phyloP scores from a whole-genome alignment of 805 yeast genomes.

The Debaryomyces castellii region DNA sequence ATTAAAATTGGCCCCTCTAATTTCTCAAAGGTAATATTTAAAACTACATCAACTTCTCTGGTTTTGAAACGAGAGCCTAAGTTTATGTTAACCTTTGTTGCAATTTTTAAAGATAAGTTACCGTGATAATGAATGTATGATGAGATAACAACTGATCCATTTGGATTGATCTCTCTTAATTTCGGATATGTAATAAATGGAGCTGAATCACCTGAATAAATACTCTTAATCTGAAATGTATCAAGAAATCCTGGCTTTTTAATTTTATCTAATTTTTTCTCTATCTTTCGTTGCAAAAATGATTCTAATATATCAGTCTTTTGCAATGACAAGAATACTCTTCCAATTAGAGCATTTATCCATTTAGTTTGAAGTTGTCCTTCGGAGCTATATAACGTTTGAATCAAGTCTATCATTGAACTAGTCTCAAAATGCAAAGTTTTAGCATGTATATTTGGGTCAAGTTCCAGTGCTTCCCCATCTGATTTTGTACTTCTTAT shows the following conservation, averaged over 20 bases:
- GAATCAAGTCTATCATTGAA: slow-evolving; percentile 73
- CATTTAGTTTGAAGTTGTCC: slow-evolving; percentile 83
- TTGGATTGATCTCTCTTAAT: slow-evolving; percentile 69
- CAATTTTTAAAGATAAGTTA: slow-evolving; percentile 67
- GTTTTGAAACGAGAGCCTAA: slow-evolving; percentile 74
- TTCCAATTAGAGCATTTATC: slow-evolving; percentile 85
- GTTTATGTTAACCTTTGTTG: slow-evolving; percentile 76
- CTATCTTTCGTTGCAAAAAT: slow-evolving; percentile 56
- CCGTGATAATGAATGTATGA: slow-evolving; percentile 72
- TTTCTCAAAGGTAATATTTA: slow-evolving; percentile 66
- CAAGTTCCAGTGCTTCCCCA: slow-evolving; percentile 13
- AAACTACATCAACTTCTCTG: slow-evolving; percentile 70
- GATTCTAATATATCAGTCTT: slow-evolving; percentile 65
- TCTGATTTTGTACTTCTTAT: slow-evolving; percentile 67
- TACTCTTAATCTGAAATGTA: slow-evolving; percentile 69
- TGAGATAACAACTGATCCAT: slow-evolving; percentile 68
- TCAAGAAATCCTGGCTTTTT: slow-evolving; percentile 87
- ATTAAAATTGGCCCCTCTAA: slow-evolving; percentile 74
- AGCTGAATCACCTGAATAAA: slow-evolving; percentile 75
- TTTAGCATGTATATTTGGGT: slow-evolving; percentile 64
- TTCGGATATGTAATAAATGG: slow-evolving; percentile 78
- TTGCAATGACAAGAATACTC: slow-evolving; percentile 76
- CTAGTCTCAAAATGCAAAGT: slow-evolving; percentile 70
- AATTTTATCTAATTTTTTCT: slow-evolving; percentile 72
- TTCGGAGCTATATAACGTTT: slow-evolving; percentile 75